Evolutionary conservation across 2,329 filamentous ascomycete genomes (phyloP), one percentile per base, ranked within the genome.

Genomic region (Exophiala viscosa): DNA sequence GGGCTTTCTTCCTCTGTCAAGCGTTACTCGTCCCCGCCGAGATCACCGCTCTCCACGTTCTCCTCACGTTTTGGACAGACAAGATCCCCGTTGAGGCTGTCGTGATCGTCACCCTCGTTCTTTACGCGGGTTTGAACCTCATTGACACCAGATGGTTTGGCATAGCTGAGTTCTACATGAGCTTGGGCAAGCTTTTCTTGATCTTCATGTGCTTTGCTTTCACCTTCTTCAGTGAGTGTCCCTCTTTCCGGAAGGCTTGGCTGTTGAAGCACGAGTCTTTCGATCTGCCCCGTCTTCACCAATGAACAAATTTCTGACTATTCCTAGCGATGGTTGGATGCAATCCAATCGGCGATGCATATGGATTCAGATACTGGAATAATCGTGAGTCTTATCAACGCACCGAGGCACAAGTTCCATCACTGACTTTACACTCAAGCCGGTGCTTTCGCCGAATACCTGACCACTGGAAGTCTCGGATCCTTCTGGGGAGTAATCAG

Each of bases 401-500:
- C 3, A 4, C 36, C n/a, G n/a, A 14, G 9, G 3, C 36, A 15
- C 7, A 39, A 7, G 1, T 14, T 17, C 8, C 1, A 39, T 17
- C 18, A 18, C 38, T 40, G 14, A 40, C 38, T 40, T 3, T 3
- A 18, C 13, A 7, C 8, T 8, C 23, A 28, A 40, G 38, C 87
- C 0, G 88, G 88, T 1, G 76, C 87, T 0, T 91, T 92, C 65
- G 78, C 80, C 2, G 79, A 84, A 56, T 77, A 85, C 43, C 84
- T 86, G 65, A 80, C 77, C 32, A 74, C 73, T 0, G 88, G 87
- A 0, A 66, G 74, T 5, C 77, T 90, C 0, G 89, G 89, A n/a
- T 75, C 78, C 14, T 91, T 85, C 64, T 72, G 90, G 1, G 90
- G 89, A 0, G 90, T 95, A 59, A 66, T 92, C 38, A 81, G 87